Evolutionary conservation across 129 eudicot genomes (phyloP).

Genomic region (sunflower (Helianthus annuus)): DNA sequence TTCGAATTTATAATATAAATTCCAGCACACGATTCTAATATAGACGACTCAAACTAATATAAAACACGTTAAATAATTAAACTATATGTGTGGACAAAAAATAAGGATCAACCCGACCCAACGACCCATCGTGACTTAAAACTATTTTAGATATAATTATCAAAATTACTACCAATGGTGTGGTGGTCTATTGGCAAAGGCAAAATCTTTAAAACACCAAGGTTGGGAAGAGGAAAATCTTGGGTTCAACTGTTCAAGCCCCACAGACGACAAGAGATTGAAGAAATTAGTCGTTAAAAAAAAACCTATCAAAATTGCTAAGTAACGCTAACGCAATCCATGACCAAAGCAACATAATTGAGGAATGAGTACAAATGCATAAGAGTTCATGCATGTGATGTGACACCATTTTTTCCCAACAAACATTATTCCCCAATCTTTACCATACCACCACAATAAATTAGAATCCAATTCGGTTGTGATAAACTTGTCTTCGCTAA

Average conservation of each 20-base stretch:
- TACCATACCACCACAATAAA: constrained; percentile 19
- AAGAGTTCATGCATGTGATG: background rate
- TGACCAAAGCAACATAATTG: background rate
- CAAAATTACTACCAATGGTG: no score
- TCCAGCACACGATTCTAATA: background rate
- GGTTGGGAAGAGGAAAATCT: no score
- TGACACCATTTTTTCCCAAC: background rate
- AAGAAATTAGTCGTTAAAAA: no score
- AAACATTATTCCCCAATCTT: constrained; percentile 24
- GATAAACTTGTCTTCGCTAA: constrained; percentile 4
- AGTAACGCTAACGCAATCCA: background rate
- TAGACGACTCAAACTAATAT: background rate
- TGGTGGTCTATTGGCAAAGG: no score
- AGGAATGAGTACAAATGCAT: background rate
- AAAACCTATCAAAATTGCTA: no score
- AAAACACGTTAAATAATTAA: background rate
- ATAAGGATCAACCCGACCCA: background rate
- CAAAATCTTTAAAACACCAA: no score
- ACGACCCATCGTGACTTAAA: background rate
- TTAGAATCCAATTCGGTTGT: constrained; percentile 30
- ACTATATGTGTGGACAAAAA: background rate
- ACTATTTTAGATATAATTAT: background rate
- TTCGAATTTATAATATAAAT: background rate
- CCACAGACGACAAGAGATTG: no score
- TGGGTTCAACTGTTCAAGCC: no score